These are phyloP conservation scores for Magnaporthiopsis incrustans DNA, from an alignment of 2,329 filamentous ascomycete species.

Conservation along the genomic window DNA sequence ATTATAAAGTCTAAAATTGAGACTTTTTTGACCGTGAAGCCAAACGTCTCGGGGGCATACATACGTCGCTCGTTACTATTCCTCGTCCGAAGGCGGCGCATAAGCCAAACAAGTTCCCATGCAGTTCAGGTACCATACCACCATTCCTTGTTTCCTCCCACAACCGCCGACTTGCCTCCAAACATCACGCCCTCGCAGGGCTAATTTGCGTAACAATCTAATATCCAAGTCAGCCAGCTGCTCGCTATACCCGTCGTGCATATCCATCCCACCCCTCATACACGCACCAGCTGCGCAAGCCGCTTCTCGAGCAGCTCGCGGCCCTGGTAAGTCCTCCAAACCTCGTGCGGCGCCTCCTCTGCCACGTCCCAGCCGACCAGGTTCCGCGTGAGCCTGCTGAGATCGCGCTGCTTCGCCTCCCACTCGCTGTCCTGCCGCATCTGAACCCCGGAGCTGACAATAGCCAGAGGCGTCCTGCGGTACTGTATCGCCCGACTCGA, in stretches of 20 bases:
- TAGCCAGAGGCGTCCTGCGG: slow-evolving; percentile 63
- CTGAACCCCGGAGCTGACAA: slow-evolving; percentile 75
- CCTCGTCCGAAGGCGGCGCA: too few species aligned
- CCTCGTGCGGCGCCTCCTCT: slow-evolving; percentile 72
- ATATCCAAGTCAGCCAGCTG: not conserved
- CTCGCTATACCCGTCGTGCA: not conserved
- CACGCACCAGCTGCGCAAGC: slow-evolving; percentile 56
- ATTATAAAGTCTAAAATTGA: too few species aligned
- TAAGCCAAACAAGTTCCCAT: too few species aligned
- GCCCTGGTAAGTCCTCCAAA: slow-evolving; percentile 73
- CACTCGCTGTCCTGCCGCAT: slow-evolving; percentile 61
- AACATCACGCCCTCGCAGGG: not conserved
- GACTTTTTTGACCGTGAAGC: too few species aligned
- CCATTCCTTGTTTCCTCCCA: too few species aligned
- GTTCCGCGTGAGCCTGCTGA: slow-evolving; percentile 72
- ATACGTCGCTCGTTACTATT: too few species aligned
- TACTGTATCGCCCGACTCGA: slow-evolving; percentile 74
- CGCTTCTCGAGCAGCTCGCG: slow-evolving; percentile 70
- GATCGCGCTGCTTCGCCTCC: slow-evolving; percentile 77
- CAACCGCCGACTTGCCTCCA: too few species aligned
- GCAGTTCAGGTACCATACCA: too few species aligned
- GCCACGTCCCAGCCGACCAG: slow-evolving; percentile 82
- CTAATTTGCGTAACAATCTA: not conserved
- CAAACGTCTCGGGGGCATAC: too few species aligned
- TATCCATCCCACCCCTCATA: slow-evolving; percentile 6